Evolutionary conservation across 768 basidiomycete genomes (phyloP).

Genomic region (Kwoniella dejecticola): DNA sequence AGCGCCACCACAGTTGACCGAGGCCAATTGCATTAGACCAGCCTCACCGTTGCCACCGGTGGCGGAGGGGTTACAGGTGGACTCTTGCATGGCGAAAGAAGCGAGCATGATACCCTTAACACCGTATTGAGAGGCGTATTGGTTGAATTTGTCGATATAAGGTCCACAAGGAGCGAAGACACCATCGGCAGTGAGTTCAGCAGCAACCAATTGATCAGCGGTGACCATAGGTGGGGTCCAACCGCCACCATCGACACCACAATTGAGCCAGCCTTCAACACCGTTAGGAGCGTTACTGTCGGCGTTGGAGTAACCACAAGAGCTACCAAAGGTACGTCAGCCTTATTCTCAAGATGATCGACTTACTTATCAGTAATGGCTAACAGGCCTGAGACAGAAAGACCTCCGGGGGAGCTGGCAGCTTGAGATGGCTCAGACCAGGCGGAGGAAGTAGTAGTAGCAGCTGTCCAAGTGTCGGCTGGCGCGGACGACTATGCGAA

Average conservation of each 20-base stretch:
- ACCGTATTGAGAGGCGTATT: conserved; percentile 39
- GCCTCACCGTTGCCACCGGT: conserved; percentile 79
- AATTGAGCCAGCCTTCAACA: conserved; percentile 70
- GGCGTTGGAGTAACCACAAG: conserved; percentile 45
- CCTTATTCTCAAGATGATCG: background rate
- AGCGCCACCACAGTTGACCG: conserved; percentile 67
- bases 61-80: conserved; percentile 67
- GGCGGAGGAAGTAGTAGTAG: background rate
- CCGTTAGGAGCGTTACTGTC: conserved; percentile 53
- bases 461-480: background rate
- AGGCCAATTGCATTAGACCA: conserved; percentile 82
- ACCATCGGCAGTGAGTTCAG: conserved; percentile 33
- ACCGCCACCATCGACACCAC: conserved; percentile 65
- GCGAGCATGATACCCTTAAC: conserved; percentile 67
- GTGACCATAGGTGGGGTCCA: conserved; percentile 73
- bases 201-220: conserved; percentile 59
- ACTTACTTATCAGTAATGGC: conserved; percentile 30
- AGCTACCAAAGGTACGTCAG: conserved; percentile 11
- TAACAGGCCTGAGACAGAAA: conserved; percentile 14
- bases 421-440: conserved; percentile 1
- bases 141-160: conserved; percentile 51
- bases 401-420: conserved; percentile 1
- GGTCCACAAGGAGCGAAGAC: conserved; percentile 48
- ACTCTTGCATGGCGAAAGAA: conserved; percentile 87
- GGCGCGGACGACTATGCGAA: background rate